Conservation (phyloP, 2,329 filamentous ascomycete genomes). For the Capronia americana region DNA sequence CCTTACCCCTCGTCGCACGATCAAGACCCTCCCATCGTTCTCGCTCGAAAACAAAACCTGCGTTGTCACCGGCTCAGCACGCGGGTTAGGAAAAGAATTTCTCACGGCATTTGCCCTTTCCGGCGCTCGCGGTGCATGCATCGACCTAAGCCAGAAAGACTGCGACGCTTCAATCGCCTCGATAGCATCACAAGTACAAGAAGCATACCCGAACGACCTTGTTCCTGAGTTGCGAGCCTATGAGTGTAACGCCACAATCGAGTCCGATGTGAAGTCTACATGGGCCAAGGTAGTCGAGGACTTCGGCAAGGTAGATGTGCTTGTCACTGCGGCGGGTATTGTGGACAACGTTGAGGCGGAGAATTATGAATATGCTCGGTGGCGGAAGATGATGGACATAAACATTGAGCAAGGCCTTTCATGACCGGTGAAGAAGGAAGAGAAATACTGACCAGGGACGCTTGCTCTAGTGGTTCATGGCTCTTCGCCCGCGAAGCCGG, state of each 20-base stretch:
- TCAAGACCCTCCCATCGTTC: constrained; percentile 37
- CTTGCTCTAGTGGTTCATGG: constrained; percentile 70
- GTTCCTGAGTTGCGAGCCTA: constrained; percentile 47
- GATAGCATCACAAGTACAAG: constrained; percentile 42
- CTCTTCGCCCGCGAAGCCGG: constrained; percentile 84
- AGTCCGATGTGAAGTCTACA: constrained; percentile 47
- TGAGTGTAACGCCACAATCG: constrained; percentile 49
- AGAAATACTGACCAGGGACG: background rate
- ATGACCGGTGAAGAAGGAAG: no score
- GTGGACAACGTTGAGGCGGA: constrained; percentile 46
- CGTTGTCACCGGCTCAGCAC: constrained; percentile 38
- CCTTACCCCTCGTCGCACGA: constrained; percentile 5
- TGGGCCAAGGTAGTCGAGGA: constrained; percentile 45
- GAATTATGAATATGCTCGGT: constrained; percentile 45
- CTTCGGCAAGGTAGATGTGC: constrained; percentile 48
- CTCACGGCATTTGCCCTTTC: constrained; percentile 44
- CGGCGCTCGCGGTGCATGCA: constrained; percentile 44
- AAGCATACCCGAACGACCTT: constrained; percentile 31
- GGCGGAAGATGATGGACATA: constrained; percentile 47
- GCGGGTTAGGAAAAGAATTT: constrained; percentile 44
- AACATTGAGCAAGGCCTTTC: constrained; percentile 41
- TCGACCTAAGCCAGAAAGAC: constrained; percentile 42
- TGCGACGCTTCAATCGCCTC: constrained; percentile 42
- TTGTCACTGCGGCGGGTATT: constrained; percentile 52
- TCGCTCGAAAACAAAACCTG: constrained; percentile 40